A percentile compares a stretch with the other conserved stretches of the same genome.
phyloP scores from a whole-genome alignment of 2,329 filamentous ascomycete species.

The Pseudogymnoascus sp. region DNA sequence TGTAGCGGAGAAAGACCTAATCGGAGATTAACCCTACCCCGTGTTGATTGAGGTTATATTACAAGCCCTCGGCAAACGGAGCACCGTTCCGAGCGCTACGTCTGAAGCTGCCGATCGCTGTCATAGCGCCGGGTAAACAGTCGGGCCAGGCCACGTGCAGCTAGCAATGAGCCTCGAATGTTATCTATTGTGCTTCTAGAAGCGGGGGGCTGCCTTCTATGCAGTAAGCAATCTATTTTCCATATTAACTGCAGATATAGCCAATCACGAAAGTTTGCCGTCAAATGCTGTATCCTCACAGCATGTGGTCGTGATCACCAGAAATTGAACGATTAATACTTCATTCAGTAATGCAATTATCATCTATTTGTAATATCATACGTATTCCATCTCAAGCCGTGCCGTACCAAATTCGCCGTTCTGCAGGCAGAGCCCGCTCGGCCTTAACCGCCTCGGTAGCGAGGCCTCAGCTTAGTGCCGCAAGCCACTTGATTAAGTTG shows the following conservation, averaged over 20 bases:
- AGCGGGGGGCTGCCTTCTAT: neutral
- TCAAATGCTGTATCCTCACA: neutral
- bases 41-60: slow-evolving; percentile 8
- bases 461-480: neutral
- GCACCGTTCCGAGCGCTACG: neutral
- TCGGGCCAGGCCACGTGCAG: slow-evolving; percentile 7
- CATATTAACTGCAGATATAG: neutral
- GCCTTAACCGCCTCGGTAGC: neutral
- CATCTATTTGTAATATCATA: neutral
- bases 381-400: neutral
- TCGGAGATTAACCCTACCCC: slow-evolving; percentile 6
- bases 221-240: slow-evolving; percentile 7
- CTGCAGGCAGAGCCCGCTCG: neutral
- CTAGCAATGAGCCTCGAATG: neutral
- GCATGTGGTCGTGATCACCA: neutral
- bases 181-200: slow-evolving; percentile 1
- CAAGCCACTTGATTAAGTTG: neutral
- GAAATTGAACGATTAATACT: neutral
- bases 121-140: slow-evolving; percentile 7
- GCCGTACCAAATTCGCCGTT: neutral
- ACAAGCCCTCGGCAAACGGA: slow-evolving; percentile 1
- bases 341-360: neutral
- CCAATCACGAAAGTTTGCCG: neutral
- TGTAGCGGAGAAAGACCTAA: neutral
- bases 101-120: neutral